Evolutionary conservation across 495 filamentous ascomycete species (phyloP), one percentile per base, ranked within the genome.

Genomic region (Penicillium angulare): DNA sequence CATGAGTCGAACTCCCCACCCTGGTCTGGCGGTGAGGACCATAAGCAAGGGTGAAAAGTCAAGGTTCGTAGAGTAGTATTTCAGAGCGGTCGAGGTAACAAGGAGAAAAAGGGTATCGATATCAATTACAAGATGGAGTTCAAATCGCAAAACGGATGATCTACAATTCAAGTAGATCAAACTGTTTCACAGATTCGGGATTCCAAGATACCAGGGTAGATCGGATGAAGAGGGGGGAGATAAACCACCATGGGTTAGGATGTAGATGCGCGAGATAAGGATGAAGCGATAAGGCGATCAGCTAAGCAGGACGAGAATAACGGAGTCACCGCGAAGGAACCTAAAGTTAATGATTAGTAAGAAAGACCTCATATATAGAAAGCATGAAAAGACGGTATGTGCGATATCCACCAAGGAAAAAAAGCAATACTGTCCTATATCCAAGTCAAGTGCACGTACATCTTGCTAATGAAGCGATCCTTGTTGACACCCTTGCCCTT

Each of bases 391-490:
- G 22, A 9, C 6, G 9, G 16, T 16, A 16, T 16, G 34, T 20
- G 16, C 7, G 34, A 13, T 35, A 16, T 16, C n/a, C 33, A 35
- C 33, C 33, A 35, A 6, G 33, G n/a, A n/a, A n/a, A n/a, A n/a
- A n/a, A n/a, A n/a, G n/a, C n/a, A n/a, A n/a, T n/a, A n/a, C n/a
- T n/a, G n/a, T n/a, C n/a, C n/a, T n/a, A n/a, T n/a, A 20, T 15
- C 38, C 20, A 18, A 15, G n/a, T n/a, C 41, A 24, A 40, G 16
- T 24, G 47, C 22, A 77, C 87, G 50, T 67, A 96, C 93, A 98
- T 90, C 78, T 98, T 98, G 79, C 89, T 95, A 61, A 97, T 91
- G 72, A 97, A 98, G 24, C 95, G 79, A 71, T 98, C 93, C 81
- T 97, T 97, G 74, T 98, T 97, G 31, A 96, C 88, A 26, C 89